Evolutionary conservation across 2,329 filamentous ascomycete species (phyloP).

Genomic region (Talaromyces funiculosus): DNA sequence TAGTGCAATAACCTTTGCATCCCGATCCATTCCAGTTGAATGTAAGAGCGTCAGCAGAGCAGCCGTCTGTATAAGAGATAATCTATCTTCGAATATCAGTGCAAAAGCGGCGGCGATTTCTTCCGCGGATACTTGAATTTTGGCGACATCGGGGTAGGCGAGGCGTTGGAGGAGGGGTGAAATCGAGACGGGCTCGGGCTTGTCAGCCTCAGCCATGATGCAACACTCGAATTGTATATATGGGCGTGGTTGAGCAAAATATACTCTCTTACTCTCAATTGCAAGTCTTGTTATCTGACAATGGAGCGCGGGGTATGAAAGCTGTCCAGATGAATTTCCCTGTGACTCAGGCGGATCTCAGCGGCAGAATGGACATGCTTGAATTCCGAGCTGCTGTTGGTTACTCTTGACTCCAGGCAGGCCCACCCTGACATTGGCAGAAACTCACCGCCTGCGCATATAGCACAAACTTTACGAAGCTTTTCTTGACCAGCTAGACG

Average conservation of each 20-base stretch:
- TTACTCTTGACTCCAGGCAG: neutral
- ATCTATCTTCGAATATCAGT: conserved; percentile 81
- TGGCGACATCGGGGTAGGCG: conserved; percentile 40
- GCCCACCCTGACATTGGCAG: conserved; percentile 15
- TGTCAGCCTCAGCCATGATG: conserved; percentile 25
- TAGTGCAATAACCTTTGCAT: conserved; percentile 77
- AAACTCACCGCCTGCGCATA: conserved; percentile 20
- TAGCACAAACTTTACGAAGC: conserved; percentile 9
- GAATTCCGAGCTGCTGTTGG: neutral
- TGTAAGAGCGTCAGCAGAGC: conserved; percentile 86
- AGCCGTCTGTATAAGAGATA: conserved; percentile 83
- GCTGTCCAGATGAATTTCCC: neutral
- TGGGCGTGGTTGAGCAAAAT: neutral
- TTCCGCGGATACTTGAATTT: conserved; percentile 57
- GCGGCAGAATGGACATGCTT: conserved; percentile 12
- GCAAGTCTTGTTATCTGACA: neutral
- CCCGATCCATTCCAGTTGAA: conserved; percentile 79
- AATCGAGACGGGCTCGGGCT: conserved; percentile 40
- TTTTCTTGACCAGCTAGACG: conserved; percentile 3
- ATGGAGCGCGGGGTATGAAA: neutral
- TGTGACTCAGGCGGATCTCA: conserved; percentile 9
- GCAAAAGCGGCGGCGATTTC: conserved; percentile 89
- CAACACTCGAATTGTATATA: neutral
- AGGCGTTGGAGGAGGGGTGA: conserved; percentile 44
- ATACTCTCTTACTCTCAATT: neutral